Conservation (phyloP, 352 stramenopile species). For the Globisporangium paroecandrum region DNA sequence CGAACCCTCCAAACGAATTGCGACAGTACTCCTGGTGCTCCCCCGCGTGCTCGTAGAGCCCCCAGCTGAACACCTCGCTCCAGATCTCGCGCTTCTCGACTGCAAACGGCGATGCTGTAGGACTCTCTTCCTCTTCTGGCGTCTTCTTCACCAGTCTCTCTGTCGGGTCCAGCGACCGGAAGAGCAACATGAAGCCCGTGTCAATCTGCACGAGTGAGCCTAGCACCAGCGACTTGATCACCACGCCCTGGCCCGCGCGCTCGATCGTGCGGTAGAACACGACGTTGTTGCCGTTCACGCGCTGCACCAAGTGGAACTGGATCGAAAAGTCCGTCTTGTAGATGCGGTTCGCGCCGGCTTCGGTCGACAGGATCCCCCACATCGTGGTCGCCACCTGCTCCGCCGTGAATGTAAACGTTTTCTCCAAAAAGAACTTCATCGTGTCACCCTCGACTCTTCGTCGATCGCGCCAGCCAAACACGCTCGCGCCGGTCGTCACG, state of each 20-base stretch:
- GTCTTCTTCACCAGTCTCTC: constrained; percentile 14
- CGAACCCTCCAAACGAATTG: constrained; percentile 65
- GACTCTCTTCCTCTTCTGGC: neutral
- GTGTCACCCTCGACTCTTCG: constrained; percentile 42
- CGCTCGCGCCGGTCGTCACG: constrained; percentile 41
- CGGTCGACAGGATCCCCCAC: constrained; percentile 60
- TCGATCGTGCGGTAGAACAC: constrained; percentile 68
- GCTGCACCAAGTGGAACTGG: constrained; percentile 51
- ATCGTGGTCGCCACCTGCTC: constrained; percentile 41
- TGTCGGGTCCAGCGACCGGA: constrained; percentile 50
- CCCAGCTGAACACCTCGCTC: constrained; percentile 65
- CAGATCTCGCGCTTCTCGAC: constrained; percentile 32
- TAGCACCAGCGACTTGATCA: constrained; percentile 54
- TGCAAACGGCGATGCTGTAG: constrained; percentile 20
- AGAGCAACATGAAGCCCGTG: constrained; percentile 58
- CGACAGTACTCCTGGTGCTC: constrained; percentile 38
- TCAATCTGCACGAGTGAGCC: constrained; percentile 53
- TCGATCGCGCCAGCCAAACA: constrained; percentile 67
- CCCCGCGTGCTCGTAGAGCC: constrained; percentile 46
- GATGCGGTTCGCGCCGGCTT: constrained; percentile 50
- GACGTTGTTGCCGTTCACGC: constrained; percentile 52
- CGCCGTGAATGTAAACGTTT: constrained; percentile 45
- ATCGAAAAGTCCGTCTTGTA: constrained; percentile 55
- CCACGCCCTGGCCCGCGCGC: constrained; percentile 30
- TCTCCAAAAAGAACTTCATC: constrained; percentile 64